Evolutionary conservation across 805 yeast genomes (phyloP), one percentile per base, ranked within the genome.

Genomic region (Candida nanaspora): DNA sequence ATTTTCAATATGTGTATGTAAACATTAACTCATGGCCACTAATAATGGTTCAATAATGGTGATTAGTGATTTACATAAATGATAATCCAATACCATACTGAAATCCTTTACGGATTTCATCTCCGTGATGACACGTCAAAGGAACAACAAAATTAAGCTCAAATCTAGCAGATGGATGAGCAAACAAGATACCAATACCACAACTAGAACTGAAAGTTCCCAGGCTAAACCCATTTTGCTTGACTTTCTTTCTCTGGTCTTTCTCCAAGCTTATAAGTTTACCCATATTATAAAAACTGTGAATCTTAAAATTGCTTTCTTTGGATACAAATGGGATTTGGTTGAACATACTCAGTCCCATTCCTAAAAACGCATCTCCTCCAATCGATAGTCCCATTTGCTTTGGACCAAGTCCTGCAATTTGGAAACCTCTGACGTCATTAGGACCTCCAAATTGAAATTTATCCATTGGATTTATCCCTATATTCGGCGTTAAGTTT

Each of bases 41-140:
- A n/a, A n/a, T n/a, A n/a, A n/a, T n/a, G n/a, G n/a, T n/a, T n/a
- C n/a, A n/a, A n/a, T n/a, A n/a, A n/a, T n/a, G n/a, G n/a, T n/a
- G n/a, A n/a, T n/a, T n/a, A n/a, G n/a, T n/a, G n/a, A n/a, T 38
- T 53, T 61, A 76, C 66, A 76, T 63, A 50, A 76, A 76, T 10
- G 79, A 70, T n/a, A 74, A 57, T 1, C 82, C 82, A 34, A 76
- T 71, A 10, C 82, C 82, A 55, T 74, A 76, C 49, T 76, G 81
- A 9, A 76, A 45, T 0, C 82, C 82, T 48, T 72, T 75, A 38
- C 80, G 52, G 6, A 65, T 48, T 22, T 62, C 63, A 47, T 76
- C 82, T 11, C 69, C 59, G n/a, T 61, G 59, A 48, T 68, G 69
- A 1, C 61, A 63, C 2, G 63, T 50, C 22, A 76, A 43, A 0